Conservation (phyloP, 257 asterid species). For the Solanum tacnaense region DNA sequence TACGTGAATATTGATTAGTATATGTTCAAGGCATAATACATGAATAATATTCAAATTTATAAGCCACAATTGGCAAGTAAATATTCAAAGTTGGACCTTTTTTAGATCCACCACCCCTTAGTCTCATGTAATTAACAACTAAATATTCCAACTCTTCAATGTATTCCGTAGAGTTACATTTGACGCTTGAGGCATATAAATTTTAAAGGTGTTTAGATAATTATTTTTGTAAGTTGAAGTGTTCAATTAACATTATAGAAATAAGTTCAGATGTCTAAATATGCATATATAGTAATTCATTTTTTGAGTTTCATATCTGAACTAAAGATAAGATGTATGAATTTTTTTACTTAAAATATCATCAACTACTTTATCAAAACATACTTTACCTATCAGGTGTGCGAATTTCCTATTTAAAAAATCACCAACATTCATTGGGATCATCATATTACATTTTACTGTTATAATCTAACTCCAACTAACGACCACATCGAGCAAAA, state of each 20-base stretch:
- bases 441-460: too few relatives aligned
- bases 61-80: not conserved
- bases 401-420: not conserved
- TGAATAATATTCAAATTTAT: not conserved
- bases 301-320: not conserved
- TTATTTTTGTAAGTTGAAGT: fast-evolving
- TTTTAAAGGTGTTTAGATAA: not conserved
- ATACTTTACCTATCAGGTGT: not conserved
- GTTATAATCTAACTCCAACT: not conserved
- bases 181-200: not conserved
- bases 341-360: not conserved
- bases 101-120: not conserved
- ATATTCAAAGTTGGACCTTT: not conserved
- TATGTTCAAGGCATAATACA: not conserved
- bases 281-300: not conserved
- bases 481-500: not conserved
- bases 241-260: not conserved
- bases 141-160: not conserved
- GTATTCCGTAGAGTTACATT: not conserved
- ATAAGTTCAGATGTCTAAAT: not conserved
- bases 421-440: not conserved
- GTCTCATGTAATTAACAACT: not conserved
- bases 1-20: not conserved
- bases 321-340: not conserved
- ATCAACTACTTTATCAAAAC: too few relatives aligned